Conservation (phyloP, 2,329 filamentous ascomycete species). For the Exophiala aquamarina region DNA sequence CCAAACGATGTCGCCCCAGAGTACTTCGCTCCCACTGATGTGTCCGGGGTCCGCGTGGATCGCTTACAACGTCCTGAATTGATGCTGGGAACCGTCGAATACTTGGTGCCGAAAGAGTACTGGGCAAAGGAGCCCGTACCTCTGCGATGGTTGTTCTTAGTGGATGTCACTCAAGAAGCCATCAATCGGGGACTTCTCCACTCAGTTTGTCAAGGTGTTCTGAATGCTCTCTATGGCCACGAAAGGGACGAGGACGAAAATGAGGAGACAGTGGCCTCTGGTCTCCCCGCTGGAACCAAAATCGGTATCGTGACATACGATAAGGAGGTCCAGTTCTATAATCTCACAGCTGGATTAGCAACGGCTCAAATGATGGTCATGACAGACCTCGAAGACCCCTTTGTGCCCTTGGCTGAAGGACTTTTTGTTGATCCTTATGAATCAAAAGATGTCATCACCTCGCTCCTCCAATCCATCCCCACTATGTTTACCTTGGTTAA, state of each 20-base stretch:
- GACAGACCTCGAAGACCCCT: slow-evolving; percentile 95
- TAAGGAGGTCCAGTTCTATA: slow-evolving; percentile 97
- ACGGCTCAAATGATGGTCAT: slow-evolving; percentile 98
- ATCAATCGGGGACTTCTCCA: slow-evolving; percentile 88
- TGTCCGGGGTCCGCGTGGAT: slow-evolving; percentile 82
- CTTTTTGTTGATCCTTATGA: slow-evolving; percentile 94
- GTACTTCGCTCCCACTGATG: slow-evolving; percentile 90
- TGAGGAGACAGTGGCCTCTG: slow-evolving; percentile 49
- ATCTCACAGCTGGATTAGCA: slow-evolving; percentile 77
- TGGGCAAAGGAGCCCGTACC: slow-evolving; percentile 94
- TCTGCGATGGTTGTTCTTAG: slow-evolving; percentile 82
- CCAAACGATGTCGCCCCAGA: slow-evolving; percentile 90
- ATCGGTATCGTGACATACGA: slow-evolving; percentile 96
- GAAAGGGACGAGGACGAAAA: slow-evolving; percentile 50
- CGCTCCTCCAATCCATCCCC: slow-evolving; percentile 80
- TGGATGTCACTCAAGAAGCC: slow-evolving; percentile 90
- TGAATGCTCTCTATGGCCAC: slow-evolving; percentile 77
- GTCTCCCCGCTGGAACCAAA: slow-evolving; percentile 75
- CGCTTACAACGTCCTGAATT: slow-evolving; percentile 86
- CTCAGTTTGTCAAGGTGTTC: slow-evolving; percentile 85
- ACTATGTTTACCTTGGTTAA: slow-evolving; percentile 84
- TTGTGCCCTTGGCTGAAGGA: slow-evolving; percentile 86
- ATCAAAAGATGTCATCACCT: slow-evolving; percentile 80
- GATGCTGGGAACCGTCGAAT: slow-evolving; percentile 89
- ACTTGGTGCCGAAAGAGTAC: slow-evolving; percentile 96